Evolutionary conservation across 169 alveolate species (phyloP).

Genomic region (Babesia ovis): DNA sequence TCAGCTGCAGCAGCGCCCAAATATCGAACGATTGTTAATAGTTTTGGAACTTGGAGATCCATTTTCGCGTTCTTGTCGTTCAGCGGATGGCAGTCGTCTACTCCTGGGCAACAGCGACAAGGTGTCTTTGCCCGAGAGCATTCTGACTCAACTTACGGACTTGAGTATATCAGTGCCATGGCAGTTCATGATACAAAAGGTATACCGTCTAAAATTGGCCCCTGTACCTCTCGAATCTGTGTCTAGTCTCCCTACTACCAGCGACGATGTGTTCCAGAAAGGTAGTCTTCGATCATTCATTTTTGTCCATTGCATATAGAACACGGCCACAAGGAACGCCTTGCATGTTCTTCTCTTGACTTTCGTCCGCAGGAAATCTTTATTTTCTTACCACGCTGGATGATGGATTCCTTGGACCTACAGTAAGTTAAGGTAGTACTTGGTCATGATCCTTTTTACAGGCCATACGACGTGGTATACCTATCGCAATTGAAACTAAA

Average conservation of each 20-base stretch:
- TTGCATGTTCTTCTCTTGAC: conserved; percentile 58
- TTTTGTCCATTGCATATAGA: neutral
- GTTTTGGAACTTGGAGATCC: conserved; percentile 62
- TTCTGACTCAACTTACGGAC: conserved; percentile 43
- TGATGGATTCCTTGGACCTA: conserved; percentile 53
- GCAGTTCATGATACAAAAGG: conserved; percentile 61
- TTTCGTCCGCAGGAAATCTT: conserved; percentile 58
- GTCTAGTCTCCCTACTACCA: conserved; percentile 2
- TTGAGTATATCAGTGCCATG: conserved; percentile 48
- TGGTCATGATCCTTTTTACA: neutral
- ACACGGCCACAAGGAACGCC: conserved; percentile 58
- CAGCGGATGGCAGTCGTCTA: conserved; percentile 49
- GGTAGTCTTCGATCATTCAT: conserved; percentile 3
- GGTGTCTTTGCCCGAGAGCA: conserved; percentile 56
- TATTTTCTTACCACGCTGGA: conserved; percentile 70
- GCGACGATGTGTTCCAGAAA: conserved; percentile 9
- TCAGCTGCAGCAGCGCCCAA: conserved; percentile 1
- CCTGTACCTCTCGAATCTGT: neutral
- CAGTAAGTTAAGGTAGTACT: conserved; percentile 10
- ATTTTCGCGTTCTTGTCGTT: conserved; percentile 36
- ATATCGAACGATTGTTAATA: conserved; percentile 25
- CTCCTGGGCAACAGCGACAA: conserved; percentile 59
- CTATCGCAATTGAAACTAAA: conserved; percentile 37
- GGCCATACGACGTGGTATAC: conserved; percentile 61
- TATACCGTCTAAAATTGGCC: conserved; percentile 26